phyloP scores from a whole-genome alignment of 108 stramenopile genomes.

The Cyclotella kingstonii region DNA sequence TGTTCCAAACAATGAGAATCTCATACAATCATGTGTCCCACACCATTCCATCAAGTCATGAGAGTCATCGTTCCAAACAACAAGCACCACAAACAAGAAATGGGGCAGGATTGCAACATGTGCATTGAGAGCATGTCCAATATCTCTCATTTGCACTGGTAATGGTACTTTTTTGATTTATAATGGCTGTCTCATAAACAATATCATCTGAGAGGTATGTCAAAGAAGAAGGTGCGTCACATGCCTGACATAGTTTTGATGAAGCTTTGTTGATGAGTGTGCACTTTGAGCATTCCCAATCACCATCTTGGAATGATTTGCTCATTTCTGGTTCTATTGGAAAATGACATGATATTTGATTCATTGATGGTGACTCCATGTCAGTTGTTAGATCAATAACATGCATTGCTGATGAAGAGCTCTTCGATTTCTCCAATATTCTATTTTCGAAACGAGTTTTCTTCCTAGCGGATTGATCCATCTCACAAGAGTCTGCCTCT shows the following conservation, averaged over 20 bases:
- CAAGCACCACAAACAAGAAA: conserved; percentile 36
- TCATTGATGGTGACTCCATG: conserved; percentile 11
- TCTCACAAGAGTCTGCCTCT: conserved; percentile 30
- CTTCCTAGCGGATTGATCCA: conserved; percentile 1
- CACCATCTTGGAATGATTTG: no score
- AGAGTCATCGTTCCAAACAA: conserved; percentile 36
- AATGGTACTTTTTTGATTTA: background rate
- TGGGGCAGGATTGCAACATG: conserved; percentile 21
- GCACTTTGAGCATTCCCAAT: background rate
- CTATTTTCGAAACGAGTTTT: background rate
- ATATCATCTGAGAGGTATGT: background rate
- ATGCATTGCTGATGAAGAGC: background rate
- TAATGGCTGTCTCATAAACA: background rate
- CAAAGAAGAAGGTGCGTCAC: background rate
- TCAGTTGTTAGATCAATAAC: background rate
- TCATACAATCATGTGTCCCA: no score
- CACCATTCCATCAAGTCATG: no score
- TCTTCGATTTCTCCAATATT: background rate
- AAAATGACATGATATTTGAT: background rate
- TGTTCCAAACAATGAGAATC: no score
- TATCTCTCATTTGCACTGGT: background rate
- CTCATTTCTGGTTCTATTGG: no score
- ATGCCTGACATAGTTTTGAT: background rate
- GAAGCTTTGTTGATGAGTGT: background rate
- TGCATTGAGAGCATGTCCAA: conserved; percentile 37